Percentiles rank a stretch among this genome's conserved stretches.
Conservation (phyloP, 2,329 filamentous ascomycete species). For the Phoma sp. region DNA sequence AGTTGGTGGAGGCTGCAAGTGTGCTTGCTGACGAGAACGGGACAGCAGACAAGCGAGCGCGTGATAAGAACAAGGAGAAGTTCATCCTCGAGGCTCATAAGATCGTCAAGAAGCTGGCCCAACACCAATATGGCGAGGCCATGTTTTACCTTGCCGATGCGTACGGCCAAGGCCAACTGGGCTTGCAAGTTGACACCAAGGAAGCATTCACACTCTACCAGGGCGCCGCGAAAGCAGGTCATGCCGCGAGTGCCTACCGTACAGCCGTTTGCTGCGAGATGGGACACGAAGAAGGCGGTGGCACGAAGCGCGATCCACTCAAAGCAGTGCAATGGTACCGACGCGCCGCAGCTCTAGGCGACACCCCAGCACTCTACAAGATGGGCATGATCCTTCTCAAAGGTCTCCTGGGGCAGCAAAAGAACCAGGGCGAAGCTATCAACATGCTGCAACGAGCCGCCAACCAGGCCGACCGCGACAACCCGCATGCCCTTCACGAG, state of each 20-base stretch:
- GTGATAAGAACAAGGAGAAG: conserved; percentile 74
- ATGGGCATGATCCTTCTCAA: conserved; percentile 96
- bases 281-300: conserved; percentile 90
- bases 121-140: conserved; percentile 76
- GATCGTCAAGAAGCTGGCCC: conserved; percentile 85
- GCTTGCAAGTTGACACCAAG: conserved; percentile 81
- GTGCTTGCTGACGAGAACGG: conserved; percentile 79
- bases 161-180: conserved; percentile 81
- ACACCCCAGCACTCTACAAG: conserved; percentile 97
- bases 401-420: conserved; percentile 85
- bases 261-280: conserved; percentile 98
- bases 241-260: conserved; percentile 87
- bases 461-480: conserved; percentile 84
- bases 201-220: conserved; percentile 95
- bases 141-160: conserved; percentile 95
- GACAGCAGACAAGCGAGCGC: conserved; percentile 70
- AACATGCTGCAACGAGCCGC: conserved; percentile 93
- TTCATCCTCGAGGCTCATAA: conserved; percentile 89
- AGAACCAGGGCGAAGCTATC: conserved; percentile 84
- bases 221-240: conserved; percentile 87
- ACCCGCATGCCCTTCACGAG: conserved; percentile 94
- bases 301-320: conserved; percentile 85
- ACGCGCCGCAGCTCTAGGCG: conserved; percentile 86
- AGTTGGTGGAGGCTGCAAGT: conserved; percentile 82
- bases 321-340: conserved; percentile 99